Percentiles rank a stretch among this genome's conserved stretches.
phyloP scores from a whole-genome alignment of 2,329 filamentous ascomycete genomes.

The Neobulgaria alba region DNA sequence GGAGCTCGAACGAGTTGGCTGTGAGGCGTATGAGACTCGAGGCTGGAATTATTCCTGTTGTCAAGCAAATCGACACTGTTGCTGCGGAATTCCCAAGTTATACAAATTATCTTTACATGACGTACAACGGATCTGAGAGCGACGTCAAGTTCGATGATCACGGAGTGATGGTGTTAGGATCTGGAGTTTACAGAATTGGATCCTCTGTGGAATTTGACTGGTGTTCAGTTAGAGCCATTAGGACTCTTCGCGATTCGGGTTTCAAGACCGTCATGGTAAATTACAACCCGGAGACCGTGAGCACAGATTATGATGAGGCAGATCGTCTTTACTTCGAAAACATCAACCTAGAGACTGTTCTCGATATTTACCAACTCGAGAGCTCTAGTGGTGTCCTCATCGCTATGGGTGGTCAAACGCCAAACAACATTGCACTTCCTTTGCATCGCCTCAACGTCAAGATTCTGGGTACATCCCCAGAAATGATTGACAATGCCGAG shows the following conservation, averaged over 20 bases:
- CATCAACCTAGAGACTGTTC: constrained; percentile 79
- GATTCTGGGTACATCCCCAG: constrained; percentile 88
- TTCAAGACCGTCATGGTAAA: constrained; percentile 97
- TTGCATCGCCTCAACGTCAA: constrained; percentile 85
- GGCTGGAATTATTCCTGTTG: constrained; percentile 74
- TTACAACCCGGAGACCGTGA: constrained; percentile 83
- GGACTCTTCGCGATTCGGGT: constrained; percentile 74
- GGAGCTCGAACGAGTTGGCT: constrained; percentile 88
- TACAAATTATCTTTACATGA: constrained; percentile 95
- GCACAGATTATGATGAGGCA: constrained; percentile 88
- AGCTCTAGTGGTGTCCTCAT: constrained; percentile 76
- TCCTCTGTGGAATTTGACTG: constrained; percentile 98
- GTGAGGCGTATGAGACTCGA: constrained; percentile 80
- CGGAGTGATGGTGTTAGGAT: constrained; percentile 86
- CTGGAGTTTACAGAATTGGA: constrained; percentile 93
- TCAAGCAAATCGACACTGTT: constrained; percentile 98
- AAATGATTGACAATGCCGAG: constrained; percentile 98
- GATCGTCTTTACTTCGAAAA: constrained; percentile 95
- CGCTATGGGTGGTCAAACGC: constrained; percentile 94
- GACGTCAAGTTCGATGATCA: constrained; percentile 82
- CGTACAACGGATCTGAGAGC: constrained; percentile 83
- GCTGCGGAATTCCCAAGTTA: constrained; percentile 91
- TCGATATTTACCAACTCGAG: constrained; percentile 92
- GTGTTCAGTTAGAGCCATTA: constrained; percentile 92
- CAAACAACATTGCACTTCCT: constrained; percentile 93